Conservation (phyloP, 495 filamentous ascomycete genomes). For the Xylaria venustula region DNA sequence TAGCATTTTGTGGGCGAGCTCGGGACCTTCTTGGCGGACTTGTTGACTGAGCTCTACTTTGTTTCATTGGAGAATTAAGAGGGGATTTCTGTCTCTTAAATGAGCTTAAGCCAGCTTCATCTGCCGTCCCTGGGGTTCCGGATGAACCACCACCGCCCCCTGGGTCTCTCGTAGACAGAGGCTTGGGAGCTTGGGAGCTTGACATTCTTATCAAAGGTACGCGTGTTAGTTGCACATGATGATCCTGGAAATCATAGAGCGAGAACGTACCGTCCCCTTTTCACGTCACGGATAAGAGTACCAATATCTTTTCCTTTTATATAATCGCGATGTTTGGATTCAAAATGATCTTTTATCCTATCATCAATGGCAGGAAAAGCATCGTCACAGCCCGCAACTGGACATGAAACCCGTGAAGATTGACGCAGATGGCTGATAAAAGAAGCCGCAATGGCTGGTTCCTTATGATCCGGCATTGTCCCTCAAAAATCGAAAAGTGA, state of each 20-base stretch:
- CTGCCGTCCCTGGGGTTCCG: neutral
- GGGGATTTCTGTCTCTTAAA: constrained; percentile 21
- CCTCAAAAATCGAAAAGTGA: too few species aligned
- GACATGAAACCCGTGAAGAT: constrained; percentile 18
- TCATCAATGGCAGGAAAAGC: constrained; percentile 20
- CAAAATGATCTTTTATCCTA: constrained; percentile 20
- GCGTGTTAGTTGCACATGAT: constrained; percentile 11
- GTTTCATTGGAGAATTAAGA: constrained; percentile 20
- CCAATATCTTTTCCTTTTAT: constrained; percentile 17
- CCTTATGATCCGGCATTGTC: constrained; percentile 23
- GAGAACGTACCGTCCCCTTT: constrained; percentile 16
- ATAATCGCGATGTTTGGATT: constrained; percentile 15
- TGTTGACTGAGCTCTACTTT: constrained; percentile 12
- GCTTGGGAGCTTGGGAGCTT: neutral
- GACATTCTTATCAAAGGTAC: neutral
- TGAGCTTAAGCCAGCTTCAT: constrained; percentile 6
- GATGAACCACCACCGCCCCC: neutral
- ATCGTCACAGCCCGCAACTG: constrained; percentile 13
- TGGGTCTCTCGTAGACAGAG: neutral
- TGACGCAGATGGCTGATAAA: constrained; percentile 26
- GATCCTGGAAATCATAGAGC: neutral
- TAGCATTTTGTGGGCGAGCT: constrained; percentile 12
- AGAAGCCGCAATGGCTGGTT: constrained; percentile 14
- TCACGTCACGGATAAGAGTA: constrained; percentile 21
- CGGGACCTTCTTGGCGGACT: constrained; percentile 25